phyloP scores from a whole-genome alignment of 768 basidiomycete species.

The Baorangia bicolor region DNA sequence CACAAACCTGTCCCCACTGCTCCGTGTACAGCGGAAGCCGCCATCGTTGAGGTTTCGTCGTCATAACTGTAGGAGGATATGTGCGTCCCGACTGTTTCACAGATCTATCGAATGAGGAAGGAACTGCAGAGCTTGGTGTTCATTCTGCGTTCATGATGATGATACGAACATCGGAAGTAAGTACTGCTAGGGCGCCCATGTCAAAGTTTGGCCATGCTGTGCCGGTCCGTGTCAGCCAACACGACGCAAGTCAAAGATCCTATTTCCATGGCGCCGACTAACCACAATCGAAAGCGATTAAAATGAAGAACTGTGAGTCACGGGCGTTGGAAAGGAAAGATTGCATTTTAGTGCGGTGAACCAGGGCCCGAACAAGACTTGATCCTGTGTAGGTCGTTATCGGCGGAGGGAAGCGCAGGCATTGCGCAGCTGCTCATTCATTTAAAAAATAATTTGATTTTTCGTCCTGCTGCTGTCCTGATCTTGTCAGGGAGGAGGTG shows the following conservation, averaged over 20 bases:
- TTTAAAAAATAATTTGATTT: constrained; percentile 3
- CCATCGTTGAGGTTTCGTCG: background rate
- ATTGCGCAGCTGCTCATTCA: background rate
- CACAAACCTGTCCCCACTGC: background rate
- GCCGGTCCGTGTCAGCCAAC: background rate
- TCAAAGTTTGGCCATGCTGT: constrained; percentile 16
- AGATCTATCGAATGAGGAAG: background rate
- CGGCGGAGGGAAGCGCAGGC: constrained; percentile 10
- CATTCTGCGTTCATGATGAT: background rate
- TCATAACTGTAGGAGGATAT: background rate
- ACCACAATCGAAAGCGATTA: background rate
- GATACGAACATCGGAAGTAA: constrained; percentile 6
- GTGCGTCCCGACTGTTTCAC: background rate
- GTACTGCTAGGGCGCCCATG: background rate
- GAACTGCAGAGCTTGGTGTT: constrained; percentile 1
- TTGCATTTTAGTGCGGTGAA: constrained; percentile 1
- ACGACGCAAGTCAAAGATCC: background rate
- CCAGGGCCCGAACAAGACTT: background rate
- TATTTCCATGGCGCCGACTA: background rate
- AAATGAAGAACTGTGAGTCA: constrained; percentile 2
- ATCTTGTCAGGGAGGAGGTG: constrained; percentile 3
- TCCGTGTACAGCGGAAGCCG: constrained; percentile 7
- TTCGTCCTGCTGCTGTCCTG: background rate
- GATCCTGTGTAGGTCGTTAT: constrained; percentile 2
- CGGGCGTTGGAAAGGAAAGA: background rate